Base-by-base conservation (phyloP, 2,329 filamentous ascomycete genomes). In the Byssothecium circinans region DNA sequence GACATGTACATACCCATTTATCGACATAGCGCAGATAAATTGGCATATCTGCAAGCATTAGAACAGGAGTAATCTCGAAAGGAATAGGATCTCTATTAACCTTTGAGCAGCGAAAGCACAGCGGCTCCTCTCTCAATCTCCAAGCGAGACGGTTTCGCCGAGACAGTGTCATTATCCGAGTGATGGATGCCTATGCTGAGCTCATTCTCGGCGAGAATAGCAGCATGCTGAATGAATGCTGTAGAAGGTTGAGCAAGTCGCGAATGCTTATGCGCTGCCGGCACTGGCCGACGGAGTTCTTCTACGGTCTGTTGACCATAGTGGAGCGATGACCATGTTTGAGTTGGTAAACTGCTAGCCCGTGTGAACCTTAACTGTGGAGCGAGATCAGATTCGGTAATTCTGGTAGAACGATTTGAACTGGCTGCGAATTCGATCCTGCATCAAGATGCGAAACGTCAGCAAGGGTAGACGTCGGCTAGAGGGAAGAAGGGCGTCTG, bases 1-100 rank as follows among this genome's bases (percentile, higher is more conserved):
- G 8, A 15, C 12, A 12, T 32, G 14, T 43, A 36, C 41, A 20
- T 43, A 43, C 54, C 36, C 57, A 62, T 37, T 65, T 62, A n/a
- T 67, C 57, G 35, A 69, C 61, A 32, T 68, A 70, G 30, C 57
- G 60, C 14, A 62, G 55, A 17, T 62, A 58, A 8, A 52, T 46
- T 2, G 58, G 50, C 7, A 67, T 41, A 20, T 69, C 60, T 32
- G 12, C 14, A 12, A 32, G 29, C 29, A 5, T 12, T 14, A 32
- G 14, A n/a, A 4, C 4, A 7, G 12, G 29, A 25, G 10, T 25
- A 25, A 25, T 25, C 23, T 10, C 23, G 10, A 25, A 25, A 25
- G 23, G 5, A 10, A 10, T 6, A 25, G 23, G 23, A 25, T 5
- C 5, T 8, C 4, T 8, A 12, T 14, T 12, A 36, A 8, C 34